These are phyloP conservation scores for Casuarina cunninghamiana DNA, from an alignment of 306 rosid genomes.

Conservation along the genomic window DNA sequence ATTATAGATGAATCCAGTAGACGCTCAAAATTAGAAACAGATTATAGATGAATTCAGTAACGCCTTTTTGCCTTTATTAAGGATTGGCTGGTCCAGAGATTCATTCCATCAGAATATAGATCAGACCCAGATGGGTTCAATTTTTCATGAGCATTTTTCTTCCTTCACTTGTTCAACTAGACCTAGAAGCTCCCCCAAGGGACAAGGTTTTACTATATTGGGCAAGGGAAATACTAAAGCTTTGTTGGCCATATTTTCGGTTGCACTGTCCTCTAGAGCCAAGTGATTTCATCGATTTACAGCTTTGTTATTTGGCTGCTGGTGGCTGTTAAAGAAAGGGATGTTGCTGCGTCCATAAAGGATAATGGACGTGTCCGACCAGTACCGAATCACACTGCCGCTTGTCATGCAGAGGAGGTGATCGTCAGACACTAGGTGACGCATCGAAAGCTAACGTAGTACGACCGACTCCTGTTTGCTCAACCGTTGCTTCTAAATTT, in stretches of 20 bases:
- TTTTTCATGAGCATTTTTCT: conserved; percentile 55
- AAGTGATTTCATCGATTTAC: neutral
- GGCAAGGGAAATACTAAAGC: conserved; percentile 78
- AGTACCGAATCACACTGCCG: too few relatives aligned
- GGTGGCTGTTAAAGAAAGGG: conserved; percentile 64
- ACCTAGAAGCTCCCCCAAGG: conserved; percentile 61
- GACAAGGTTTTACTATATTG: conserved; percentile 63
- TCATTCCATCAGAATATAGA: conserved; percentile 81
- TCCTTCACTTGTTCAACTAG: conserved; percentile 78
- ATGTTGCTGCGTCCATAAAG: conserved; percentile 78
- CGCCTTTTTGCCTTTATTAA: neutral
- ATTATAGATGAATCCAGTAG: too few relatives aligned
- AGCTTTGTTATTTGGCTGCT: conserved; percentile 24
- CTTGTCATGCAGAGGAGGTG: too few relatives aligned
- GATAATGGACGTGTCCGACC: too few relatives aligned
- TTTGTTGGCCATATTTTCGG: neutral
- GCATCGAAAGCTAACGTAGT: too few relatives aligned
- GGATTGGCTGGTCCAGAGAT: conserved; percentile 49
- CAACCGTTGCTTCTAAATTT: too few relatives aligned
- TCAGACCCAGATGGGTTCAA: conserved; percentile 60
- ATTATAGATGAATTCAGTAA: too few relatives aligned
- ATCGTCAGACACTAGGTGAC: too few relatives aligned
- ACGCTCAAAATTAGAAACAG: too few relatives aligned
- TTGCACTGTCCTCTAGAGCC: neutral
- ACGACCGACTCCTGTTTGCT: too few relatives aligned